Conservation (phyloP, 1,284 basidiomycete species). For the Fomitiporia mediterranea region DNA sequence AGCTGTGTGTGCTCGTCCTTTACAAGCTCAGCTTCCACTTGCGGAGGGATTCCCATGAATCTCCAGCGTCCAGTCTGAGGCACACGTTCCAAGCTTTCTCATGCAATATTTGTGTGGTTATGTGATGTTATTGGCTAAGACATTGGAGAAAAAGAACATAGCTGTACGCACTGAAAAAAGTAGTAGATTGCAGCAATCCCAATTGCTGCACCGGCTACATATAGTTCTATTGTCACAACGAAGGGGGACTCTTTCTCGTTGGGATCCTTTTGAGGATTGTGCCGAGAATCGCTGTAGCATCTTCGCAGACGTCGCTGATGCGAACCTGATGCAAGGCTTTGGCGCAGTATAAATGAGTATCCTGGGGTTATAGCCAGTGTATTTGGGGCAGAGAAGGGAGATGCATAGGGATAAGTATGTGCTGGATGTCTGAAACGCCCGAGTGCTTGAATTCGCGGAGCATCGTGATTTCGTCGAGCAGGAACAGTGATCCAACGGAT, state of each 20-base stretch:
- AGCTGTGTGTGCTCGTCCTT: constrained; percentile 48
- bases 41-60: constrained; percentile 73
- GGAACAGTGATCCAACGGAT: too few relatives aligned
- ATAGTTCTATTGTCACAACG: not conserved
- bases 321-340: not conserved
- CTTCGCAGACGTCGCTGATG: not conserved
- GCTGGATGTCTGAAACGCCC: too few relatives aligned
- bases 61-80: constrained; percentile 80
- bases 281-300: not conserved
- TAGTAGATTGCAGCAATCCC: constrained; percentile 50
- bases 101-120: not conserved
- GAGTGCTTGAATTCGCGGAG: too few relatives aligned
- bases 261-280: not conserved
- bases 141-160: not conserved
- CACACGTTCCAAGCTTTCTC: constrained; percentile 66
- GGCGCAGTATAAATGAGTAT: too few relatives aligned
- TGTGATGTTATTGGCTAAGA: constrained; percentile 3
- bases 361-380: too few relatives aligned
- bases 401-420: too few relatives aligned
- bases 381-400: too few relatives aligned
- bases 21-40: constrained; percentile 56
- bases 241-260: too few relatives aligned
- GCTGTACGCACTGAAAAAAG: constrained; percentile 47
- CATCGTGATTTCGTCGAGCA: too few relatives aligned
- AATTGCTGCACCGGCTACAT: not conserved